These are phyloP conservation scores for Hypericum androsaemum DNA, from an alignment of 345 rosid genomes.

Conservation along the genomic window DNA sequence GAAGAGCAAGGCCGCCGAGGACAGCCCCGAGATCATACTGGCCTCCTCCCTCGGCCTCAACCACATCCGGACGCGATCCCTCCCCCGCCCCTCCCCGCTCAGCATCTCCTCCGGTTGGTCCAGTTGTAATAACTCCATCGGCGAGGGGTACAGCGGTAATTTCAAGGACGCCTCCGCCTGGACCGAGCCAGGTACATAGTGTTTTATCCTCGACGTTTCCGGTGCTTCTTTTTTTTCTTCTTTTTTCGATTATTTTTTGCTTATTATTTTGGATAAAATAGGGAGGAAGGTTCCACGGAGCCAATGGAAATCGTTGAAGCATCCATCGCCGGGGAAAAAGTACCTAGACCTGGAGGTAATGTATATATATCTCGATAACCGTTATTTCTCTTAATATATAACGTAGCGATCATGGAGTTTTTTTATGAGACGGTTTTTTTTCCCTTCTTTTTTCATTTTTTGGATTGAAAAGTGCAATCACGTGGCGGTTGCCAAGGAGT, in stretches of 20 bases:
- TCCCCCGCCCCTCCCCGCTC: slow-evolving; percentile 42
- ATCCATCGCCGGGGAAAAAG: slow-evolving; percentile 26
- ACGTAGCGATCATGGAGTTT: neutral
- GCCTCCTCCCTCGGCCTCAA: slow-evolving; percentile 66
- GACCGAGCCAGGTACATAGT: neutral
- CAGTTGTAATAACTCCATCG: slow-evolving; percentile 7
- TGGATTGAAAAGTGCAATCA: slow-evolving; percentile 34
- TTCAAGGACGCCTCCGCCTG: neutral
- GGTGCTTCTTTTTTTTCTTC: slow-evolving; percentile 8
- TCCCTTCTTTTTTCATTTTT: slow-evolving; percentile 5
- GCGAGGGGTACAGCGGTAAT: neutral
- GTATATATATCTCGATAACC: neutral
- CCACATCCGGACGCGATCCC: slow-evolving; percentile 64
- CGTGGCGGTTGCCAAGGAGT: slow-evolving; percentile 61
- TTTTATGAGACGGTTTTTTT: neutral
- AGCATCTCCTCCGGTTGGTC: slow-evolving; percentile 39
- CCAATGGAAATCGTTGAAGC: slow-evolving; percentile 57
- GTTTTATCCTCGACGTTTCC: neutral
- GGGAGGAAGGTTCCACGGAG: slow-evolving; percentile 52
- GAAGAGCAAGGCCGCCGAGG: slow-evolving; percentile 6
- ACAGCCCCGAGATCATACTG: slow-evolving; percentile 31
- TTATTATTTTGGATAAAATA: slow-evolving; percentile 1
- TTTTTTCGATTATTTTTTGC: neutral
- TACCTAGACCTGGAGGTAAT: slow-evolving; percentile 60
- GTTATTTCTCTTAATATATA: neutral